Base-by-base conservation (phyloP, 2,329 filamentous ascomycete genomes). In the Paraphoma sp. region DNA sequence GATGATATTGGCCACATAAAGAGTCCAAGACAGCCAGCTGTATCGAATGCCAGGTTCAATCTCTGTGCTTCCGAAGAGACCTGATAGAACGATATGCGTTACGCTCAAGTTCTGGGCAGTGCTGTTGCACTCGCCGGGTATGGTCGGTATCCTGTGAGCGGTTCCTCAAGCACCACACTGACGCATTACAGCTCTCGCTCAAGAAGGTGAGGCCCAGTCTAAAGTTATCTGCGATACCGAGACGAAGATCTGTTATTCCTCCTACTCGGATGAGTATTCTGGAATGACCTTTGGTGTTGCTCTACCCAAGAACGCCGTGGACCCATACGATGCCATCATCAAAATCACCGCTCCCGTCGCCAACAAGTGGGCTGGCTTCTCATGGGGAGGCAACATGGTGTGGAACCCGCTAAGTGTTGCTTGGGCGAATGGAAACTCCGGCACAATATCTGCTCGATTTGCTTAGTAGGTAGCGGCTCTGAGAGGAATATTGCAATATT, bases 371-470 rank as follows among this genome's bases (percentile, higher is more conserved):
- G 64, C 64, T 23, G 71, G 70, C 3, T 72, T 74, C 45, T 56
- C 68, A 7, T 73, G 71, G 71, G 70, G 70, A 40, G 71, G 71
- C 16, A 60, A 58, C 14, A 74, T 74, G 71, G 69, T 72, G 43
- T 74, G 68, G 68, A 68, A 73, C 47, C 71, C 71, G 16, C 54
- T 74, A n/a, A 70, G 69, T 33, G 62, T 74, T 52, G 65, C 64
- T 16, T 74, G 70, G 69, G 51, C 67, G 7, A 73, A 73, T 51
- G 70, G 66, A 9, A 65, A 65, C 18, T 66, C 65, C 42, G 63
- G 61, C 33, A 65, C 64, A 9, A 60, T 66, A 38, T 74, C 71
- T 51, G 64, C 70, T 31, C 65, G 71, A 6, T 73, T 72, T 53
- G 71, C 70, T 30, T 73, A 67, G 71, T 74, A 65, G 23, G 71